These are phyloP conservation scores for Trametes sanguinea DNA, from an alignment of 768 basidiomycete species.

Conservation along the genomic window DNA sequence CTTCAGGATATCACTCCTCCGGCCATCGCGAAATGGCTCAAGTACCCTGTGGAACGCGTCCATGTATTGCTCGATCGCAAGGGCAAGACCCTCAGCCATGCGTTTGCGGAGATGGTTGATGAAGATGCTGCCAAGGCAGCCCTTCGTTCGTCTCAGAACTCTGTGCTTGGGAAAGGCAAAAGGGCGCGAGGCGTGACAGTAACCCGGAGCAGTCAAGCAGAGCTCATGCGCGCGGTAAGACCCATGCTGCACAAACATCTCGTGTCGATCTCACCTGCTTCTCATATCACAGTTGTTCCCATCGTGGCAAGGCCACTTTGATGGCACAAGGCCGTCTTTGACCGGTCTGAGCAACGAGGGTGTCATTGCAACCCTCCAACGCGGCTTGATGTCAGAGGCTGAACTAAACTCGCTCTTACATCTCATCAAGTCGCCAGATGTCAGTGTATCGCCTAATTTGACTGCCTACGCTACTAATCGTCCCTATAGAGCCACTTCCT, in stretches of 20 bases:
- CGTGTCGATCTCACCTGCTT: background rate
- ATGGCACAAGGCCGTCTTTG: constrained; percentile 66
- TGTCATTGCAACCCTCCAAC: constrained; percentile 60
- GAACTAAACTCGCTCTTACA: constrained; percentile 69
- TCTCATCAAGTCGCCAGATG: constrained; percentile 77
- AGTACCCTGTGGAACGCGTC: constrained; percentile 66
- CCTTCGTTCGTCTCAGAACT: constrained; percentile 57
- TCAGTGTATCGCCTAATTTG: constrained; percentile 36
- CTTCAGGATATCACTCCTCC: constrained; percentile 80
- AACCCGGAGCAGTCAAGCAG: constrained; percentile 77
- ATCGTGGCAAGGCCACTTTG: constrained; percentile 75
- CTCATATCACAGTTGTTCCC: constrained; percentile 64
- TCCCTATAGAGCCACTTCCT: constrained; percentile 73
- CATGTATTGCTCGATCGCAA: constrained; percentile 80
- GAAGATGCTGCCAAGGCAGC: constrained; percentile 66
- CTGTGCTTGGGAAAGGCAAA: constrained; percentile 74
- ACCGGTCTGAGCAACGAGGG: constrained; percentile 60
- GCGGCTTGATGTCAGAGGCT: constrained; percentile 63
- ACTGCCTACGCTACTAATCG: background rate
- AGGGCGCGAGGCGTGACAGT: constrained; percentile 84
- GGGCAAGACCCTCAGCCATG: constrained; percentile 85
- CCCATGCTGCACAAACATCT: background rate
- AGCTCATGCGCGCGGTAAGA: constrained; percentile 78
- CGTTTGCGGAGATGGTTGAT: constrained; percentile 72
- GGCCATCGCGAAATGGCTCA: constrained; percentile 67